Percentiles rank a stretch among this genome's conserved stretches.
These are phyloP conservation scores for Chlamydomonas reinhardtii DNA, from an alignment of 163 green algal species.

Conservation along the genomic window DNA sequence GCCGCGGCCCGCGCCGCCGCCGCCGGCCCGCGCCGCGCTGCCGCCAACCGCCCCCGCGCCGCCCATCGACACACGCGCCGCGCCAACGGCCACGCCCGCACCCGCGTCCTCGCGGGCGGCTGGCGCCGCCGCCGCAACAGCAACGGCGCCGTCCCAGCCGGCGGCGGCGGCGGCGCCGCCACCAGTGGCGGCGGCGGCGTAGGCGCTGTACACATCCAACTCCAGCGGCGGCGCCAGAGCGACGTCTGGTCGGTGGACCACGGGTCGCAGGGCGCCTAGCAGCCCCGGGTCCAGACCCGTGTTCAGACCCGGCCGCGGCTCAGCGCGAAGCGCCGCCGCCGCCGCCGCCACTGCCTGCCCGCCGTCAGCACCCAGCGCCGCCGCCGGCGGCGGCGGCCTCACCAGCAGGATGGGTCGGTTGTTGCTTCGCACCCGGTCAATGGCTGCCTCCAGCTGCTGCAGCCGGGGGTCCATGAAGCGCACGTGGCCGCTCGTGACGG, in stretches of 20 bases:
- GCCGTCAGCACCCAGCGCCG: background rate
- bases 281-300: conserved; percentile 25
- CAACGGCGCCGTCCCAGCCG: background rate
- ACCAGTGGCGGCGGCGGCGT: background rate
- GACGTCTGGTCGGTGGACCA: conserved; percentile 7
- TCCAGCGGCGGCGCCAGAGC: conserved; percentile 21
- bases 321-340: background rate
- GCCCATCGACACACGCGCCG: background rate
- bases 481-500: background rate
- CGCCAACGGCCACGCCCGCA: background rate
- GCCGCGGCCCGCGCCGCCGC: conserved; percentile 6
- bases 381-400: background rate
- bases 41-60: background rate
- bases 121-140: background rate
- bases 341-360: background rate
- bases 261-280: conserved; percentile 33
- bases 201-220: conserved; percentile 32
- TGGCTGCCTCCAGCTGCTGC: conserved; percentile 56
- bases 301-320: conserved; percentile 31
- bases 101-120: background rate
- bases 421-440: conserved; percentile 49
- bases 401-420: conserved; percentile 64
- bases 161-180: background rate
- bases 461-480: conserved; percentile 32
- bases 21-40: background rate